Evolutionary conservation across 2,329 filamentous ascomycete species (phyloP).

Genomic region (Epichloe bromicola): DNA sequence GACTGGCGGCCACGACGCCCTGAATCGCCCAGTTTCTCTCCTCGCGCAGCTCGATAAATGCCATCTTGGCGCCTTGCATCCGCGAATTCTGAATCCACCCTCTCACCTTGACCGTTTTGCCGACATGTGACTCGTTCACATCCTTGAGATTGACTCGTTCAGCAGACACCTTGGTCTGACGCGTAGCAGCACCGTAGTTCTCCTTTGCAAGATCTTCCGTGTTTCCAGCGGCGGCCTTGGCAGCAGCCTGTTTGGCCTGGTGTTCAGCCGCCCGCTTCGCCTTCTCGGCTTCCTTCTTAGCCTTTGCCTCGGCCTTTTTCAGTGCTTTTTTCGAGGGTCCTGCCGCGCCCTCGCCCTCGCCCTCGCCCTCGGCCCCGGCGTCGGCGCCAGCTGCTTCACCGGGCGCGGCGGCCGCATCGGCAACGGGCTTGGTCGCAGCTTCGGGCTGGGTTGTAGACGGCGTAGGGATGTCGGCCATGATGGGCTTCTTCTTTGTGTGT

Average conservation of each 20-base stretch:
- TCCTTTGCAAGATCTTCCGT: conserved; percentile 58
- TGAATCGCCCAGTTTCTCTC: conserved; percentile 63
- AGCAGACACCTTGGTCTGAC: conserved; percentile 43
- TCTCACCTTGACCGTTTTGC: conserved; percentile 61
- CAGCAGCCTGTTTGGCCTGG: conserved; percentile 56
- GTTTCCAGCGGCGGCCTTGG: conserved; percentile 51
- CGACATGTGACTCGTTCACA: conserved; percentile 51
- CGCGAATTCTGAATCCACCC: conserved; percentile 36
- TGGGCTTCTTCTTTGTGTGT: background rate
- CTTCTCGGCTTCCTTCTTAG: conserved; percentile 78
- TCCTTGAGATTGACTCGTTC: conserved; percentile 47
- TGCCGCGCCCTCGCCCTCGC: background rate
- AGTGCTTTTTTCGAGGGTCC: conserved; percentile 47
- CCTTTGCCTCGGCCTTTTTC: conserved; percentile 77
- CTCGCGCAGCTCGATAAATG: conserved; percentile 69
- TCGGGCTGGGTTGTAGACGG: background rate
- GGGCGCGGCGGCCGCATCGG: background rate
- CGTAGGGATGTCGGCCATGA: conserved; percentile 6
- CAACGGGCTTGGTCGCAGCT: background rate
- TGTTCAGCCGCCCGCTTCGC: conserved; percentile 60
- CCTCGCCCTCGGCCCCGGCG: background rate
- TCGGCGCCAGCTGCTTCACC: background rate
- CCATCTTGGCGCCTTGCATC: conserved; percentile 52
- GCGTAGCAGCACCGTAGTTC: conserved; percentile 49
- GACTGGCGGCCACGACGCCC: conserved; percentile 55